Conservation (phyloP, 2,329 filamentous ascomycete species). For the Botrytis medusae region DNA sequence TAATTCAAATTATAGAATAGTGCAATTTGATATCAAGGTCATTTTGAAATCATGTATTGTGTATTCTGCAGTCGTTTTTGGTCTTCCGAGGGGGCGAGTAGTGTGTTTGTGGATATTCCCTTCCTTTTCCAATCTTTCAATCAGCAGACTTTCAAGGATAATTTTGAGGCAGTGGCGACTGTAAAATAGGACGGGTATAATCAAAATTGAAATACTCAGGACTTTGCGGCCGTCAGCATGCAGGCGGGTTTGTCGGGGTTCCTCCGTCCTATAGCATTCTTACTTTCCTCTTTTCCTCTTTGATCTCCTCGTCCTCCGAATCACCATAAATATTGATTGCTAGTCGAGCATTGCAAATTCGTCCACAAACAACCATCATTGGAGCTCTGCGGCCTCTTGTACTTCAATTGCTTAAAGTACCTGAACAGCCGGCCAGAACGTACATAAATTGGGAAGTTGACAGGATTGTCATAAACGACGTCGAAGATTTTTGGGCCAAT, state of each 20-base stretch:
- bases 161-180: neutral
- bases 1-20: neutral
- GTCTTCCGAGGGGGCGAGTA: no score
- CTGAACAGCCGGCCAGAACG: neutral
- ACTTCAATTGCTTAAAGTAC: neutral
- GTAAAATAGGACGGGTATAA: neutral
- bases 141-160: neutral
- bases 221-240: neutral
- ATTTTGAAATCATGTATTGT: neutral
- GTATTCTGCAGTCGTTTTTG: neutral
- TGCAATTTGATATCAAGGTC: neutral
- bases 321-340: neutral
- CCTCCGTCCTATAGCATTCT: neutral
- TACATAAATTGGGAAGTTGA: slow-evolving; percentile 1
- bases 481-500: neutral
- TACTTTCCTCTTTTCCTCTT: neutral
- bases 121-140: neutral
- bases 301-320: neutral
- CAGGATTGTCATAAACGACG: neutral
- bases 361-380: neutral
- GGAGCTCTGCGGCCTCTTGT: no score
- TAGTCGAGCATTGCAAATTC: neutral
- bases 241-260: neutral
- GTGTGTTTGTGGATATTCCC: no score
- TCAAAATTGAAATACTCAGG: neutral